Percentiles rank a stretch among this genome's conserved stretches.
Evolutionary conservation across 192 early-diverging fungal species (phyloP).

Genomic region (Anaeromyces robustus): DNA sequence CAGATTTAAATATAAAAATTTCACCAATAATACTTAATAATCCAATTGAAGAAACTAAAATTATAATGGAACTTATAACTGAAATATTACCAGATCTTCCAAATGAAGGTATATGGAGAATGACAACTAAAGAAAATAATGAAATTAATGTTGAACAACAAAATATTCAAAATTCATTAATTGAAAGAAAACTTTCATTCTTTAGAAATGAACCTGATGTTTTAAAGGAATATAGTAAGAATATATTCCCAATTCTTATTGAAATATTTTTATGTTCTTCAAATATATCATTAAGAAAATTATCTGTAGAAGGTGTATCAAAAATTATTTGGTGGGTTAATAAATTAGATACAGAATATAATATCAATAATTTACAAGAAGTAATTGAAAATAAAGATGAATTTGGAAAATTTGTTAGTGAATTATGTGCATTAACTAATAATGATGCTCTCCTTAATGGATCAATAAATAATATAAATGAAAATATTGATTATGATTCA

Average conservation of each 20-base stretch:
- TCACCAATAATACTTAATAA: background rate
- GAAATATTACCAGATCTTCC: background rate
- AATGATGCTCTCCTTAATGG: conserved; percentile 9
- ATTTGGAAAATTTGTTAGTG: conserved; percentile 32
- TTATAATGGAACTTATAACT: background rate
- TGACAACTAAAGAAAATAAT: background rate
- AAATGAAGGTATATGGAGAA: background rate
- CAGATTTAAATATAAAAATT: background rate
- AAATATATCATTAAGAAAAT: conserved; percentile 35
- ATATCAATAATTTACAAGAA: conserved; percentile 11
- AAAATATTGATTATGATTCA: background rate
- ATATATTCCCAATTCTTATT: conserved; percentile 51
- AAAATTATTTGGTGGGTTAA: conserved; percentile 23
- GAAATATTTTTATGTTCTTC: conserved; percentile 55
- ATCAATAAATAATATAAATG: background rate
- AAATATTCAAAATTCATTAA: background rate
- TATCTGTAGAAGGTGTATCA: conserved; percentile 34
- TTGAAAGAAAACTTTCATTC: conserved; percentile 8
- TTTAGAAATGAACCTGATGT: conserved; percentile 18
- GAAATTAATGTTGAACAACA: background rate
- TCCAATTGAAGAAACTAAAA: background rate
- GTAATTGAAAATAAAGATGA: conserved; percentile 1
- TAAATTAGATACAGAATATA: conserved; percentile 25
- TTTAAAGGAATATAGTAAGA: conserved; percentile 15
- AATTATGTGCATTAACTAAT: conserved; percentile 13